A percentile compares a stretch with the other conserved stretches of the same genome.
These are phyloP conservation scores for Solanum boliviense DNA, from an alignment of 257 asterid genomes.

Conservation along the genomic window DNA sequence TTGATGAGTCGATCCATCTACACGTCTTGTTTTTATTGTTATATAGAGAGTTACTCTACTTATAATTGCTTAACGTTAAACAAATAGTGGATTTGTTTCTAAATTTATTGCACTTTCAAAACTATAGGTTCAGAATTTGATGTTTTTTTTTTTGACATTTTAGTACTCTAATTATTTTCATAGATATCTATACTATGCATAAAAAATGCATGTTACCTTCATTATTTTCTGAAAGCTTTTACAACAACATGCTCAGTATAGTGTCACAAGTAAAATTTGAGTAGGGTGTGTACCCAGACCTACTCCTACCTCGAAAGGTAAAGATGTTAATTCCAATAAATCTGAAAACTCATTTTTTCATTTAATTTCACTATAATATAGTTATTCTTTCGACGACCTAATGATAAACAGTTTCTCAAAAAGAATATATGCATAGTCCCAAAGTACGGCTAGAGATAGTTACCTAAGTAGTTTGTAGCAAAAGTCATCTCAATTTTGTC, in stretches of 20 bases:
- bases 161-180: background rate
- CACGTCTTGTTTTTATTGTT: no score
- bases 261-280: no score
- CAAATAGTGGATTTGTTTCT: no score
- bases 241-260: background rate
- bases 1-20: no score
- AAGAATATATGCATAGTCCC: background rate
- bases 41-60: no score
- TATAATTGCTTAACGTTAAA: no score
- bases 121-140: no score
- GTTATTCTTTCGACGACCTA: background rate
- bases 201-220: background rate
- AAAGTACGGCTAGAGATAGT: background rate
- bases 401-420: background rate
- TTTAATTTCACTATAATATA: background rate
- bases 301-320: background rate
- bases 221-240: background rate
- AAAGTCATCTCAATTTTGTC: conserved; percentile 90
- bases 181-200: background rate
- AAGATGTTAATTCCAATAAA: fast-evolving
- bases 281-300: fast-evolving
- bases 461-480: conserved; percentile 90
- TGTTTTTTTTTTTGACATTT: background rate
- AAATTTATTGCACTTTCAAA: background rate
- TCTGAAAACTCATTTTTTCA: background rate